Evolutionary conservation across 768 basidiomycete species (phyloP).

Genomic region (Trametes elegans): DNA sequence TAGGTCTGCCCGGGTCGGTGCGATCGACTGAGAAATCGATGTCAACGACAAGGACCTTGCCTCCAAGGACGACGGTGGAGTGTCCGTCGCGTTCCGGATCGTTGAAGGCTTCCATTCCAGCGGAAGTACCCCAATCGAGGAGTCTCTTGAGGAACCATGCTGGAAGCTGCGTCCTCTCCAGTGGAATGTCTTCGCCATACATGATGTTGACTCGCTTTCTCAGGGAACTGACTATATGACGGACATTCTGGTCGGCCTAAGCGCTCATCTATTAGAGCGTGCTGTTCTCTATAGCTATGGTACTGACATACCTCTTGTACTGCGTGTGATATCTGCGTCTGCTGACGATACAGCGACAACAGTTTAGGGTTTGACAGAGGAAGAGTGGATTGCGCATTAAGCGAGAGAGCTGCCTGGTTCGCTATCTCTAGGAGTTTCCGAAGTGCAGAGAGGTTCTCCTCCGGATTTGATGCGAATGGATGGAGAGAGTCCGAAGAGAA

Average conservation of each 20-base stretch:
- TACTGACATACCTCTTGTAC: constrained; percentile 45
- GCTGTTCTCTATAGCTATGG: not conserved
- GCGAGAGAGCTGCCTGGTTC: constrained; percentile 51
- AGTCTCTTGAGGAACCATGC: constrained; percentile 61
- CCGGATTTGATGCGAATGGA: constrained; percentile 25
- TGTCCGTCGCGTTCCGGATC: constrained; percentile 50
- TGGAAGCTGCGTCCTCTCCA: constrained; percentile 42
- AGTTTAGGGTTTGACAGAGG: constrained; percentile 64
- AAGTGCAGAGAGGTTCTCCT: constrained; percentile 35
- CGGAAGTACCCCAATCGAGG: constrained; percentile 58
- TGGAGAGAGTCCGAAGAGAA: constrained; percentile 26
- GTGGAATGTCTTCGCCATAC: constrained; percentile 66
- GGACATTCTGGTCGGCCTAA: constrained; percentile 56
- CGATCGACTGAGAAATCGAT: constrained; percentile 58
- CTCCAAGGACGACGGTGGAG: constrained; percentile 63
- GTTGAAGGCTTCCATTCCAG: constrained; percentile 74
- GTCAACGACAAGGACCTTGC: constrained; percentile 80
- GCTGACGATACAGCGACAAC: constrained; percentile 65
- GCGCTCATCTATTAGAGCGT: not conserved
- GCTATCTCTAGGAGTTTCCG: constrained; percentile 51
- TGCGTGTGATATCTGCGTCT: constrained; percentile 51
- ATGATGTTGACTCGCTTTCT: constrained; percentile 43
- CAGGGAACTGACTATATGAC: constrained; percentile 46
- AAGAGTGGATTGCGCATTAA: constrained; percentile 48
- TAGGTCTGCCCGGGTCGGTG: constrained; percentile 35